Percentiles rank a stretch among this genome's conserved stretches.
Evolutionary conservation across 768 basidiomycete genomes (phyloP).

Genomic region (Pulveroboletus sp.): DNA sequence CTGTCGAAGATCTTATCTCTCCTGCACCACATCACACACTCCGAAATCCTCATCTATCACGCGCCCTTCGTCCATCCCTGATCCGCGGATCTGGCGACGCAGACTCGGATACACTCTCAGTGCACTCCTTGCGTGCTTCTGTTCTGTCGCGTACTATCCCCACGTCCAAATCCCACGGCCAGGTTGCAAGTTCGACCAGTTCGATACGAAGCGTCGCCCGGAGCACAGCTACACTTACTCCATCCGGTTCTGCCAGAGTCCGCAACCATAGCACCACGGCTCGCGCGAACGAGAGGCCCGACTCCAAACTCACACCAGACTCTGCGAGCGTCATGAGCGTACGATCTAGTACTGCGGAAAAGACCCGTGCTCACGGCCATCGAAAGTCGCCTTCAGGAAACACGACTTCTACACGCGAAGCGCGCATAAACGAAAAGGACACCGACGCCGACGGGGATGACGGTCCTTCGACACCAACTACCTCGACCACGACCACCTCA

Average conservation of each 20-base stretch:
- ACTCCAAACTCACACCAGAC: slow-evolving; percentile 68
- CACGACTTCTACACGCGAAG: slow-evolving; percentile 8
- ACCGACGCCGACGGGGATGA: slow-evolving; percentile 14
- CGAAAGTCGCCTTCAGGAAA: slow-evolving; percentile 22
- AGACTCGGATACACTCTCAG: slow-evolving; percentile 40
- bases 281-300: slow-evolving; percentile 45
- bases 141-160: slow-evolving; percentile 36
- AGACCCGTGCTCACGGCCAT: slow-evolving; percentile 16
- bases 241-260: slow-evolving; percentile 14
- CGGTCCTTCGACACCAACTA: slow-evolving; percentile 14
- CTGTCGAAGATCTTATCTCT: slow-evolving; percentile 66
- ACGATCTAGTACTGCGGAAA: slow-evolving; percentile 25
- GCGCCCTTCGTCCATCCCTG: slow-evolving; percentile 27
- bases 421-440: too few relatives aligned
- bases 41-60: slow-evolving; percentile 25
- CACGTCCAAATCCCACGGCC: slow-evolving; percentile 17
- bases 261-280: slow-evolving; percentile 28
- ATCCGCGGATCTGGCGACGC: slow-evolving; percentile 26
- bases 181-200: slow-evolving; percentile 26
- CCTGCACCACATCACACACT: slow-evolving; percentile 34
- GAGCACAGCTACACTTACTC: slow-evolving; percentile 32
- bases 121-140: slow-evolving; percentile 46
- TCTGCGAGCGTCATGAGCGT: slow-evolving; percentile 25
- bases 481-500: slow-evolving; percentile 2
- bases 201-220: slow-evolving; percentile 48